phyloP scores from a whole-genome alignment of 192 early-diverging fungal species.

The Pilobolus umbonatus region DNA sequence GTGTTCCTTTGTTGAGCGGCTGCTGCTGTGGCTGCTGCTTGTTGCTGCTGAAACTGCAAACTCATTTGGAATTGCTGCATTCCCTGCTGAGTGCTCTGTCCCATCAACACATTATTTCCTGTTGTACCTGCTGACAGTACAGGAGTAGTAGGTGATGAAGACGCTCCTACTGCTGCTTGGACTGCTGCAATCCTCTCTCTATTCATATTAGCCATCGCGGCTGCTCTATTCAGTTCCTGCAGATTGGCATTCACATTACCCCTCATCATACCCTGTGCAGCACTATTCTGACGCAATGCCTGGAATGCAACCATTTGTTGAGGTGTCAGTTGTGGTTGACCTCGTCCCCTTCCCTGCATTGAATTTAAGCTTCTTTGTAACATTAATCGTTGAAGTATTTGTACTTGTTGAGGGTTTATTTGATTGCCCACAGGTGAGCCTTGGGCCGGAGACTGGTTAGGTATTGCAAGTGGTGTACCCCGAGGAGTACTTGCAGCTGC shows the following conservation, averaged over 20 bases:
- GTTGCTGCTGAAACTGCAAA: constrained; percentile 26
- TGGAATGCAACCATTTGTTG: constrained; percentile 22
- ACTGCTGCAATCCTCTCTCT: constrained; percentile 1
- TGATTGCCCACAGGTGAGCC: too few relatives aligned
- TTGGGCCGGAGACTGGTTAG: neutral
- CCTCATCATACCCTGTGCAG: neutral
- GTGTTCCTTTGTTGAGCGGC: constrained; percentile 19
- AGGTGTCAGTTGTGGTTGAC: constrained; percentile 19
- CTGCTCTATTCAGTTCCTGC: neutral
- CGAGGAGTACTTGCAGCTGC: neutral
- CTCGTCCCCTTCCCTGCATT: constrained; percentile 25
- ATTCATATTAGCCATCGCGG: neutral
- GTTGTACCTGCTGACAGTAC: neutral
- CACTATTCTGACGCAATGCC: constrained; percentile 5
- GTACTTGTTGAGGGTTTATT: constrained; percentile 20
- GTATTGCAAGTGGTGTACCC: neutral
- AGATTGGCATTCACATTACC: neutral
- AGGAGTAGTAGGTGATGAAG: neutral
- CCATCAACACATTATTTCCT: neutral
- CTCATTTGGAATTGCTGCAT: constrained; percentile 25
- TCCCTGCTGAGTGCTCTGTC: constrained; percentile 8
- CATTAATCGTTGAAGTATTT: constrained; percentile 20
- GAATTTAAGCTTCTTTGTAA: constrained; percentile 20
- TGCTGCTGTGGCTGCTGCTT: constrained; percentile 9
- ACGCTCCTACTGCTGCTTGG: constrained; percentile 6